Evolutionary conservation across 1,284 basidiomycete species (phyloP), one percentile per base, ranked within the genome.

Genomic region (Baeospora myosura): DNA sequence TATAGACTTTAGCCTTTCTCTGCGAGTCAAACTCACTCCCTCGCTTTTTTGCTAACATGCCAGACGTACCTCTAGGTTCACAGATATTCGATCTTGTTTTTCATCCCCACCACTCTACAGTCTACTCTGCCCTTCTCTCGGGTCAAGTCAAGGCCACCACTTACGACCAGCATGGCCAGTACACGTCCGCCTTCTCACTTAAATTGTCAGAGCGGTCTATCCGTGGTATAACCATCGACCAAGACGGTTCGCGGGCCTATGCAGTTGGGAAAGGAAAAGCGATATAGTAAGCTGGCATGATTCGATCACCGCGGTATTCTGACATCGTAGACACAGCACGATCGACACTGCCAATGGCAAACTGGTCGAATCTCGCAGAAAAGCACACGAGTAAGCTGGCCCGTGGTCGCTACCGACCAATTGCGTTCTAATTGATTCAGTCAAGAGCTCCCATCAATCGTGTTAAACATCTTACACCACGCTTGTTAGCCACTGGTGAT

Each of bases 31-130:
- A n/a, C n/a, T n/a, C n/a, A n/a, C n/a, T n/a, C n/a, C n/a, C n/a
- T n/a, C 12, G 17, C 28, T 30, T 2, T 12, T 16, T 30, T 30
- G 12, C 18, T 16, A 20, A 2, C 33, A 34, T 34, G 33, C 26
- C 26, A 39, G 80, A 86, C 62, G 79, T 89, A 40, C 65, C 70
- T 21, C 72, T 84, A 31, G 78, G 78, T 38, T 76, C 78, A 17
- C 87, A 96, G 61, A 80, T 92, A 26, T 94, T 96, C 59, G 93
- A 96, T 65, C 69, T 96, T 34, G 76, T 72, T 1, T 96, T 96
- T 57, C 89, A 94, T 54, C 92, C 93, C 0, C 68, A 65, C 1
- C 59, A 74, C 28, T 62, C 79, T 0, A 69, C 81, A 14, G 75
- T 94, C 6, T 92, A 87, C 58, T 71, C 83, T 0, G 88, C 80